A percentile compares a stretch with the other conserved stretches of the same genome.
Conservation (phyloP, 2,329 filamentous ascomycete species). For the Fusarium falciforme region DNA sequence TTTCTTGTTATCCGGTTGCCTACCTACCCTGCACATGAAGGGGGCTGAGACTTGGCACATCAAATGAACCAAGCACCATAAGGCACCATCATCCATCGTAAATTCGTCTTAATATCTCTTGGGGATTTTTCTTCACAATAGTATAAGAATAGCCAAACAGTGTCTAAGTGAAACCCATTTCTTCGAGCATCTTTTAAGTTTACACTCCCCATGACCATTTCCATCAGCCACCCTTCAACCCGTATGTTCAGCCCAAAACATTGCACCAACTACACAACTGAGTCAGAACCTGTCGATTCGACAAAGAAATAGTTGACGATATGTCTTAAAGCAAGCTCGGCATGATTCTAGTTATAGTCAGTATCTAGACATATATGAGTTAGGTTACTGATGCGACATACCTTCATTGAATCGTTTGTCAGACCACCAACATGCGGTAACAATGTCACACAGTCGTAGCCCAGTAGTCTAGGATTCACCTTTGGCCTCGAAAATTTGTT, state of each 20-base stretch:
- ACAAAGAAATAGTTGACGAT: not conserved
- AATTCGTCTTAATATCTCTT: not conserved
- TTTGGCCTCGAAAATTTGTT: not conserved
- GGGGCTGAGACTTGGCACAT: too few relatives aligned
- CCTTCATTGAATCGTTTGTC: not conserved
- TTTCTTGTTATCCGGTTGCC: not conserved
- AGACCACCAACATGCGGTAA: not conserved
- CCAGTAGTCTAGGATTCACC: not conserved
- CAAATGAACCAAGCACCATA: too few relatives aligned
- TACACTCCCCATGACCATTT: not conserved
- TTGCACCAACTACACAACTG: rapidly evolving
- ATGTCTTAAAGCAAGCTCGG: not conserved
- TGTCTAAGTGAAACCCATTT: too few relatives aligned
- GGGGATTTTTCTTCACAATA: not conserved
- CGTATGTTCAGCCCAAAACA: not conserved
- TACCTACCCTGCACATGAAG: not conserved
- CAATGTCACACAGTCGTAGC: not conserved
- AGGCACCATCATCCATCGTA: not conserved
- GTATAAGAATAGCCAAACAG: too few relatives aligned
- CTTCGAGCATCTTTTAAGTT: not conserved
- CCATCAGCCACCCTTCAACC: too few relatives aligned
- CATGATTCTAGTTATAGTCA: not conserved
- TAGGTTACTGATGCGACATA: not conserved
- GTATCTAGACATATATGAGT: not conserved
- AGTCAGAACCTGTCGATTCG: not conserved